Percentiles rank a stretch among this genome's conserved stretches.
Conservation (phyloP, 2,329 filamentous ascomycete species). For the Cadophora sp. region DNA sequence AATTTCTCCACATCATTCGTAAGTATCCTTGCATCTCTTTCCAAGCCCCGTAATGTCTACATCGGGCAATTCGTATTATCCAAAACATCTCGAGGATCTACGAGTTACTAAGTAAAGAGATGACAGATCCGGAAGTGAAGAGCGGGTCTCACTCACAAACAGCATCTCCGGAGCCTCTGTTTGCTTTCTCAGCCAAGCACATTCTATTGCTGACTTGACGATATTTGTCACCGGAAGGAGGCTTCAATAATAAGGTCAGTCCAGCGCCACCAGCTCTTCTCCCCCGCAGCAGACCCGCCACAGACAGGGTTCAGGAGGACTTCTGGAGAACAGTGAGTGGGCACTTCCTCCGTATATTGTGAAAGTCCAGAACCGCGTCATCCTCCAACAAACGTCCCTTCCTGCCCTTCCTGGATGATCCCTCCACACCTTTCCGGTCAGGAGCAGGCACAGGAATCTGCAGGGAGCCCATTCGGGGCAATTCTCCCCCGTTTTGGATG, state of each 20-base stretch:
- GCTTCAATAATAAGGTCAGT: constrained; percentile 15
- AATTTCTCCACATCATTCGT: not conserved
- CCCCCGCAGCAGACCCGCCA: constrained; percentile 24
- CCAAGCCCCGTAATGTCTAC: constrained; percentile 19
- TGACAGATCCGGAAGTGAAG: not conserved
- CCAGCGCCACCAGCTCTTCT: constrained; percentile 25
- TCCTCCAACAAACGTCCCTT: constrained; percentile 18
- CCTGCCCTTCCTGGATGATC: constrained; percentile 20
- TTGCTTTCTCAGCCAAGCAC: constrained; percentile 15
- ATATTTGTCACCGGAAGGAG: constrained; percentile 30
- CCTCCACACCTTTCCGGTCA: constrained; percentile 19
- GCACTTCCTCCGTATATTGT: constrained; percentile 6
- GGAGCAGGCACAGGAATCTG: constrained; percentile 14
- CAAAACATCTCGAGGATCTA: not conserved
- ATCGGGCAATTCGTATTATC: constrained; percentile 21
- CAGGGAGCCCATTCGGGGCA: constrained; percentile 21
- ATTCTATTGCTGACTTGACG: constrained; percentile 19
- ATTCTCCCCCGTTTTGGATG: constrained; percentile 20
- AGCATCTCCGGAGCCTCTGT: not conserved
- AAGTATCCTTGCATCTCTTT: not conserved
- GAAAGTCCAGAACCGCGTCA: constrained; percentile 20
- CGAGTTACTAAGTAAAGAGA: not conserved
- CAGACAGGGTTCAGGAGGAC: constrained; percentile 17
- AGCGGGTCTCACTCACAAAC: not conserved
- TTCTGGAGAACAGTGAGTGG: constrained; percentile 11